These are phyloP conservation scores for Chalciporus chontae DNA, from an alignment of 768 basidiomycete genomes.

Conservation along the genomic window DNA sequence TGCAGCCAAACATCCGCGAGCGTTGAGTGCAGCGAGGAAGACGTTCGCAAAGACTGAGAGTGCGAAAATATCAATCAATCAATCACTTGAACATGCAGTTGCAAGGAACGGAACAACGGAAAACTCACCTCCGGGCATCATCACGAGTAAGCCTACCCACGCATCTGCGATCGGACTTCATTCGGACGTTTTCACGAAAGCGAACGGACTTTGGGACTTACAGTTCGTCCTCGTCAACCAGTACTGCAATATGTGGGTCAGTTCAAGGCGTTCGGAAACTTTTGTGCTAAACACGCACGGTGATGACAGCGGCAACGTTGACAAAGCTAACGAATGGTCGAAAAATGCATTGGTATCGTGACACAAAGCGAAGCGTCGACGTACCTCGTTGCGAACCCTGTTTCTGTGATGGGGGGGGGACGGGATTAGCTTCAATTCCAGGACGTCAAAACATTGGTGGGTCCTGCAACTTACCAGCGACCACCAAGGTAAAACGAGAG, in stretches of 20 bases:
- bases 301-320: constrained; percentile 1
- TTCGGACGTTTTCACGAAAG: not conserved
- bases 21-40: constrained; percentile 17
- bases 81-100: not conserved
- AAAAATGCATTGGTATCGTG: not conserved
- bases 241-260: constrained; percentile 5
- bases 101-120: too few species aligned
- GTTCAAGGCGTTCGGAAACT: not conserved
- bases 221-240: constrained; percentile 14
- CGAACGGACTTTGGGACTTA: not conserved
- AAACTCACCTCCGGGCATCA: constrained; percentile 20
- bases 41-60: constrained; percentile 18
- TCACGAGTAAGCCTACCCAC: constrained; percentile 15
- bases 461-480: constrained; percentile 12
- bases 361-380: not conserved
- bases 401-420: constrained; percentile 13
- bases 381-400: constrained; percentile 12
- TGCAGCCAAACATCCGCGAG: constrained; percentile 1
- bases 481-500: not conserved
- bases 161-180: constrained; percentile 4
- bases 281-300: constrained; percentile 6
- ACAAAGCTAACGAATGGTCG: constrained; percentile 5
- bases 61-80: too few species aligned
- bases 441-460: not conserved
- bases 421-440: constrained; percentile 1